Conservation (phyloP, 352 stramenopile species). For the Phytophthora fragariae region DNA sequence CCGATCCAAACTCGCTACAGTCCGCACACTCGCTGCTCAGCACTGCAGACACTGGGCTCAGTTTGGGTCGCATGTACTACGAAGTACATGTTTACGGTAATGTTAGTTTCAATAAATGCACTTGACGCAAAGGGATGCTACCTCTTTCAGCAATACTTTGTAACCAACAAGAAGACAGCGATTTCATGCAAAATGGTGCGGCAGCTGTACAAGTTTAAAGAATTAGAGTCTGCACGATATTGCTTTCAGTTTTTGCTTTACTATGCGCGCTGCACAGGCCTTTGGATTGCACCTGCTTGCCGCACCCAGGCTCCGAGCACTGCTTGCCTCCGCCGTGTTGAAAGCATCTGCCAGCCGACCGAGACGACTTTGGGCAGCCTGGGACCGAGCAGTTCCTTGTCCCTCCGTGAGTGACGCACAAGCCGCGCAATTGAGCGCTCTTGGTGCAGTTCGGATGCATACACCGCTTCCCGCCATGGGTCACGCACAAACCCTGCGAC, state of each 20-base stretch:
- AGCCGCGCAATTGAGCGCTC: slow-evolving; percentile 25
- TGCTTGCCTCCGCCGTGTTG: slow-evolving; percentile 30
- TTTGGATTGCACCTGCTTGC: slow-evolving; percentile 9
- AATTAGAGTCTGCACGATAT: not conserved
- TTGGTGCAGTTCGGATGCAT: slow-evolving; percentile 22
- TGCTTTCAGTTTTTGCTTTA: not conserved
- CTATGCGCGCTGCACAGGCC: not conserved
- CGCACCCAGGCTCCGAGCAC: slow-evolving; percentile 14
- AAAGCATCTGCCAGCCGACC: slow-evolving; percentile 27
- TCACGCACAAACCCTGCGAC: slow-evolving; percentile 27
- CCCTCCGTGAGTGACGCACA: slow-evolving; percentile 30
- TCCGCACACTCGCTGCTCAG: no score
- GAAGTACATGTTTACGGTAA: no score
- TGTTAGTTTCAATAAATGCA: no score
- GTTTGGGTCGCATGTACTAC: no score
- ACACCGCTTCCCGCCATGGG: slow-evolving; percentile 28
- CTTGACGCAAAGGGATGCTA: no score
- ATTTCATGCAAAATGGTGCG: not conserved
- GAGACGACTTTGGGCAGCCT: slow-evolving; percentile 20
- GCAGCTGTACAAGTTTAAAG: not conserved
- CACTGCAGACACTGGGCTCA: no score
- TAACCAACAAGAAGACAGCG: no score
- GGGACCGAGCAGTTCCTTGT: slow-evolving; percentile 15
- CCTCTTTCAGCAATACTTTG: no score
- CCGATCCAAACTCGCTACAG: no score